Percentiles rank a stretch among this genome's conserved stretches.
Evolutionary conservation across 1,284 basidiomycete species (phyloP).

Genomic region (Puccinia hordei): DNA sequence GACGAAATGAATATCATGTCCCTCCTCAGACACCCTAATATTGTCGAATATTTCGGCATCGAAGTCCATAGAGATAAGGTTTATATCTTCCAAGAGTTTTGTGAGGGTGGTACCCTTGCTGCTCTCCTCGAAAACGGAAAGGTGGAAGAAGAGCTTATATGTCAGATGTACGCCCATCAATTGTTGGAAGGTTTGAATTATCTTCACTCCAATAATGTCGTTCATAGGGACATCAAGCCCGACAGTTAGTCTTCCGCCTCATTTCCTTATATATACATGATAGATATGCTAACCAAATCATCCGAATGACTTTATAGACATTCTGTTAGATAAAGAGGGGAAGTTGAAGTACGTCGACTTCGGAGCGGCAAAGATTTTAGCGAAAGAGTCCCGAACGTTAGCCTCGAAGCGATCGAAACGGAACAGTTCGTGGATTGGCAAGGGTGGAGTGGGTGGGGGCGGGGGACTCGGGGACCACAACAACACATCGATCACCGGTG

Average conservation of each 20-base stretch:
- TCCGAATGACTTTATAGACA: constrained; percentile 67
- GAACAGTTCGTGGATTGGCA: constrained; percentile 43
- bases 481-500: constrained; percentile 16
- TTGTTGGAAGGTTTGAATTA: constrained; percentile 94
- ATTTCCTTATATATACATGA: constrained; percentile 16
- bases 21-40: constrained; percentile 95
- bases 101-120: constrained; percentile 90
- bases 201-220: constrained; percentile 86
- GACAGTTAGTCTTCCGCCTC: constrained; percentile 73
- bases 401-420: constrained; percentile 64
- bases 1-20: constrained; percentile 99
- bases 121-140: constrained; percentile 87
- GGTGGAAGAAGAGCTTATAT: constrained; percentile 94
- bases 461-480: neutral
- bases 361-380: constrained; percentile 95
- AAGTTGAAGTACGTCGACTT: constrained; percentile 99
- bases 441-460: constrained; percentile 56
- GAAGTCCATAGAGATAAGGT: constrained; percentile 99
- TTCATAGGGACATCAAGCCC: constrained; percentile 97
- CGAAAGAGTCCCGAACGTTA: constrained; percentile 86
- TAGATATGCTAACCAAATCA: constrained; percentile 17
- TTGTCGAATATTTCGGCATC: constrained; percentile 98
- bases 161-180: constrained; percentile 94
- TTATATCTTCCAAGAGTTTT: constrained; percentile 99
- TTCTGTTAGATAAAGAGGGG: constrained; percentile 84